Evolutionary conservation across 306 rosid genomes (phyloP), one percentile per base, ranked within the genome.

Genomic region (Neltuma alba): DNA sequence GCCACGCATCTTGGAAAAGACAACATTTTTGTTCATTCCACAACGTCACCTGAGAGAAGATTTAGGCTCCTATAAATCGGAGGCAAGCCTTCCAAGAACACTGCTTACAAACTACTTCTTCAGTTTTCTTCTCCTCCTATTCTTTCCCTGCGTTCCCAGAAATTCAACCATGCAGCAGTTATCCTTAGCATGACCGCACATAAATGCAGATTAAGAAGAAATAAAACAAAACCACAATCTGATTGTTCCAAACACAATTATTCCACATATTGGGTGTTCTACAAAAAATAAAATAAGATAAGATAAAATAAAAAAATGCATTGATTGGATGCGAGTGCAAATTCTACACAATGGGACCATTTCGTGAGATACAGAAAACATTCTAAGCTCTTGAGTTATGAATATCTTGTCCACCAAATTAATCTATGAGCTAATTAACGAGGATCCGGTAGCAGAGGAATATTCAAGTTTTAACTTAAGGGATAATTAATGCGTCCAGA

Each of bases 121-220:
- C 85, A 92, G 78, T 54, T 92, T 90, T 85, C 98, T 86, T 80
- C 97, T 89, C 70, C 97, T 86, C 34, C 61, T 80, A 82, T 79
- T 87, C 45, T 64, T 80, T 57, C 85, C 99, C 99, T 94, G 92
- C 90, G 70, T 41, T 36, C 27, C 72, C 72, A 83, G 62, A 87
- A 62, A 67, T 63, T 76, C 58, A 70, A 82, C 65, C 47, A 41
- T 33, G 20, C 63, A 44, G 21, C 30, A 38, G 50, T 73, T 75
- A 54, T 74, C 50, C 75, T 70, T 50, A 4, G 70, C 31, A 76
- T 40, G 37, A 69, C 74, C 54, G 75, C 5, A 31, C 62, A 78
- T 25, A 31, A 36, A 16, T 25, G 61, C 4, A 54, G 30, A 21
- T 54, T n/a, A 54, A 20, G 20, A 27, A 25, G 20, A 66, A 37